Evolutionary conservation across 768 basidiomycete species (phyloP).

Genomic region (Tricholomella constricta): DNA sequence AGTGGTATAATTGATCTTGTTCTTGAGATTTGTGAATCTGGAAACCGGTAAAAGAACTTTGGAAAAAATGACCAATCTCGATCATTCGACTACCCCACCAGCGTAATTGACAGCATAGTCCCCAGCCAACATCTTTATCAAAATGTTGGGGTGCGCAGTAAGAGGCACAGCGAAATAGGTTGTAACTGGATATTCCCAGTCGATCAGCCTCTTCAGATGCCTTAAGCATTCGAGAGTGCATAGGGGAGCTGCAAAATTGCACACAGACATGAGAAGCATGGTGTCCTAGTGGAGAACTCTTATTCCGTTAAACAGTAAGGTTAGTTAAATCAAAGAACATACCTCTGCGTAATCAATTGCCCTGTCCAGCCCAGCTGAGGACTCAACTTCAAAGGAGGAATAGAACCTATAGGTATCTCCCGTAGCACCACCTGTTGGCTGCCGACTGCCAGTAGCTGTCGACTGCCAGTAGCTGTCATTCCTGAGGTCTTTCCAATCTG

Average conservation of each 20-base stretch:
- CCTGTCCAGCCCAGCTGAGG: background rate
- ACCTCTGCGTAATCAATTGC: constrained; percentile 1
- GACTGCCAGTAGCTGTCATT: too few relatives aligned
- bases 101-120: background rate
- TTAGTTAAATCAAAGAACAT: background rate
- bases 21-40: too few relatives aligned
- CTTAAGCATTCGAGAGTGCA: background rate
- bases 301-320: background rate
- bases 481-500: background rate
- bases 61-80: background rate
- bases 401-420: background rate
- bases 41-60: too few relatives aligned
- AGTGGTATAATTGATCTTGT: too few relatives aligned
- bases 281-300: background rate
- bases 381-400: background rate
- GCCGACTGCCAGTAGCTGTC: background rate
- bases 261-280: background rate
- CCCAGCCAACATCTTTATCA: background rate
- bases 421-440: background rate
- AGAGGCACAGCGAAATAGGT: background rate
- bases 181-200: background rate
- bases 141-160: background rate
- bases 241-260: background rate
- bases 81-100: background rate
- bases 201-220: background rate